Base-by-base conservation (phyloP, 1,284 basidiomycete species). In the Melampsora occidentalis region DNA sequence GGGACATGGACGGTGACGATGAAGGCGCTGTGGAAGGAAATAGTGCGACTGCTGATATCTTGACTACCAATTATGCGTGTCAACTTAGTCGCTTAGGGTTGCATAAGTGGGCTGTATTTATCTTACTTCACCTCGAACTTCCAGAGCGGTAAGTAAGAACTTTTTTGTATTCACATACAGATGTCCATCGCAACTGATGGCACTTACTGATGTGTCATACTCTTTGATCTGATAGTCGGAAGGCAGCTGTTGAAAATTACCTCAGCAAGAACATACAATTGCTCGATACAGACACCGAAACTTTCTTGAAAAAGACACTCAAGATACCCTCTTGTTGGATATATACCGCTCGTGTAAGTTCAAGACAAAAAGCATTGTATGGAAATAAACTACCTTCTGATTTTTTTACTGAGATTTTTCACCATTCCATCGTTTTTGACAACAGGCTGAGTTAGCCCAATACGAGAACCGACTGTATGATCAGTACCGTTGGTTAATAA, bases 51-150 rank as follows among this genome's bases (percentile, higher is more conserved):
- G 94, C 94, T 1, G 94, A 98, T 84, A 82, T 89, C 48, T 84
- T 98, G 33, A 90, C 93, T 2, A 89, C 88, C 78, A 89, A 87
- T 71, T 99, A 97, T 82, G 94, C 95, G 0, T 86, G 88, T 63
- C 94, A 98, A 83, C 84, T 99, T 76, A 95, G 97, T 84, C 86
- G 87, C 72, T 83, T 88, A 70, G 94, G 90, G 14, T 86, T 91
- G 85, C 89, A 95, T 83, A 90, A 91, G 79, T 92, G 94, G 84
- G 91, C 94, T 3, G 88, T 88, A 0, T 98, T 97, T 82, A 91
- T 98, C 10, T 84, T 97, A 76, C 85, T 98, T 71, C 95, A 98
- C 83, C 85, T 99, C 18, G 91, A 95, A 82, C 88, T 90, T 20
- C 86, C 89, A 31, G 85, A 86, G 48, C 89, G 91, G 93, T 94